Percentiles rank a stretch among this genome's conserved stretches.
phyloP scores from a whole-genome alignment of 2,329 filamentous ascomycete species.

The Aspergillus quadrilineatus region DNA sequence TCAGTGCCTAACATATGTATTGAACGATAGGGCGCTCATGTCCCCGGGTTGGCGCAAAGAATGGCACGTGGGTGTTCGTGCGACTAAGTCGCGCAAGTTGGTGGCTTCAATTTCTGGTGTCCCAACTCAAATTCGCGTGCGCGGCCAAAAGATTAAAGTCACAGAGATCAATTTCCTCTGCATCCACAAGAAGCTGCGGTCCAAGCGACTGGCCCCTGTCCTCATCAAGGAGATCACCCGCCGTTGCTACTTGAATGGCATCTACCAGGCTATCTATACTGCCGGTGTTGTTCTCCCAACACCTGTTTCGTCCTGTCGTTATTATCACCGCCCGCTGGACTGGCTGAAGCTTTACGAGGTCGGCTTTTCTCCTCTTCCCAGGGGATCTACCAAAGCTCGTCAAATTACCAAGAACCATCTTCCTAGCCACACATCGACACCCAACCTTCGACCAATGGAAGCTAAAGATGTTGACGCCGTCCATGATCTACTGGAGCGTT shows the following conservation, averaged over 20 bases:
- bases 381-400: slow-evolving; percentile 76
- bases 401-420: slow-evolving; percentile 86
- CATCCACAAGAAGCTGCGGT: slow-evolving; percentile 94
- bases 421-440: slow-evolving; percentile 69
- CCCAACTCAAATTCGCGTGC: slow-evolving; percentile 77
- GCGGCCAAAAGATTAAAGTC: slow-evolving; percentile 70
- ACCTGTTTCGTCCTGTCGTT: slow-evolving; percentile 88
- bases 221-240: slow-evolving; percentile 98
- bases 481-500: slow-evolving; percentile 70
- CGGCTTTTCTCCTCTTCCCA: slow-evolving; percentile 85
- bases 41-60: slow-evolving; percentile 89
- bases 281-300: slow-evolving; percentile 87
- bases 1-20: not conserved
- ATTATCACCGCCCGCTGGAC: slow-evolving; percentile 90
- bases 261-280: slow-evolving; percentile 96
- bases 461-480: slow-evolving; percentile 75
- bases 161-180: slow-evolving; percentile 98
- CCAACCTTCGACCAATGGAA: slow-evolving; percentile 78
- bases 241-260: slow-evolving; percentile 78
- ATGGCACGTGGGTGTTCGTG: slow-evolving; percentile 94
- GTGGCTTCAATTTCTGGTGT: slow-evolving; percentile 96
- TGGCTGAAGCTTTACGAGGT: slow-evolving; percentile 96
- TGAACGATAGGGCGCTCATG: slow-evolving; percentile 72
- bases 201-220: slow-evolving; percentile 87
- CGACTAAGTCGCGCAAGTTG: slow-evolving; percentile 76